Percentiles rank a stretch among this genome's conserved stretches.
Conservation (phyloP, 768 basidiomycete species). For the Lactifluus hygrophoroides region DNA sequence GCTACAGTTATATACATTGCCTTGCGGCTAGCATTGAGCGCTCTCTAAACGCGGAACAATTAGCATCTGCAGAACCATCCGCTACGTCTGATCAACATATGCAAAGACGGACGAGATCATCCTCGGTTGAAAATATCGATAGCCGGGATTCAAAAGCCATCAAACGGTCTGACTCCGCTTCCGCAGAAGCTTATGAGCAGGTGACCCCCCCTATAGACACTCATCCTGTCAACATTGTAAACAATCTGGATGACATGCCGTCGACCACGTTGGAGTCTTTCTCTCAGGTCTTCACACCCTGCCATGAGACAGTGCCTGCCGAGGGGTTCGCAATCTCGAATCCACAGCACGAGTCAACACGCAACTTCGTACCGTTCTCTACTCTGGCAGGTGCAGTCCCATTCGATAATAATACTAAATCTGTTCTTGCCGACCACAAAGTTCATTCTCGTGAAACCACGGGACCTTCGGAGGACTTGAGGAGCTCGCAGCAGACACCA, state of each 20-base stretch:
- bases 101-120: neutral
- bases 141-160: neutral
- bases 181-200: neutral
- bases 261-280: neutral
- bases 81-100: neutral
- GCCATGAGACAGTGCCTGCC: neutral
- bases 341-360: neutral
- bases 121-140: neutral
- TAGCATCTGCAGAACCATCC: neutral
- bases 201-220: neutral
- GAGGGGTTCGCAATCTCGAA: neutral
- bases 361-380: conserved; percentile 8
- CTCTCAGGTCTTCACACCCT: neutral
- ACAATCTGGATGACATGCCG: neutral
- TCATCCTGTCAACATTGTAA: neutral
- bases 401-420: too few relatives aligned
- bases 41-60: conserved; percentile 10
- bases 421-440: neutral
- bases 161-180: neutral
- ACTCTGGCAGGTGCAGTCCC: conserved; percentile 11
- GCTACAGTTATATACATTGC: too few relatives aligned
- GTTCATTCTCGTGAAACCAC: too few relatives aligned
- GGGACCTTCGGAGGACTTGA: neutral
- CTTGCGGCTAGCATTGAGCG: conserved; percentile 17
- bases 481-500: neutral